These are phyloP conservation scores for Calonectria multiphialidica DNA, from an alignment of 2,329 filamentous ascomycete genomes.

Conservation along the genomic window DNA sequence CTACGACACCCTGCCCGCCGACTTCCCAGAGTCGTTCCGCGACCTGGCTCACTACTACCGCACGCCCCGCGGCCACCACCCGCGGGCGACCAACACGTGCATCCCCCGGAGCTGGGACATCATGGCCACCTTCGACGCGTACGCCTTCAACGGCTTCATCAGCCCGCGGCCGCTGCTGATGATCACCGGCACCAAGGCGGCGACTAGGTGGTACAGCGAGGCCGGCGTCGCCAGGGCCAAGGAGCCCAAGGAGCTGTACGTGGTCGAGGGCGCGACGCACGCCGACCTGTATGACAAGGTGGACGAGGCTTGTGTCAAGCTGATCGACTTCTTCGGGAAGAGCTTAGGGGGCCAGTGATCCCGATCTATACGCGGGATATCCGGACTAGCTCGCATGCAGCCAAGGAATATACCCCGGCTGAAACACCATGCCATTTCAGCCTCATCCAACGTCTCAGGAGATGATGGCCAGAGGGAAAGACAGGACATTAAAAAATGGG, in stretches of 20 bases:
- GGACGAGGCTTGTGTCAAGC: constrained; percentile 24
- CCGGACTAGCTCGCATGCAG: not conserved
- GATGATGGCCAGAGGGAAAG: not conserved
- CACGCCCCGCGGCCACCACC: constrained; percentile 23
- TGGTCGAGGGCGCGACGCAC: constrained; percentile 29
- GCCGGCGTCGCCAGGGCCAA: constrained; percentile 20
- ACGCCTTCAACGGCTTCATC: constrained; percentile 10
- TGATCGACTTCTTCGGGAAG: constrained; percentile 28
- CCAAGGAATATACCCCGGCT: not conserved
- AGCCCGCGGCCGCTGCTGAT: constrained; percentile 22
- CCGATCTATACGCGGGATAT: not conserved
- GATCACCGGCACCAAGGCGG: constrained; percentile 15
- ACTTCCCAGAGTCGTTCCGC: constrained; percentile 18
- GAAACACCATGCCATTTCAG: too few species aligned
- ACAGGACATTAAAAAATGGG: not conserved
- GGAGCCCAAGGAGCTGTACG: constrained; percentile 33
- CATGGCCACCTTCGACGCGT: constrained; percentile 16
- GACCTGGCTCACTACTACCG: constrained; percentile 27
- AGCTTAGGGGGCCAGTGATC: not conserved
- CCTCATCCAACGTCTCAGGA: not conserved
- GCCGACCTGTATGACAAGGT: constrained; percentile 32
- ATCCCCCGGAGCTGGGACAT: constrained; percentile 15
- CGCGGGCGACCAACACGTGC: not conserved
- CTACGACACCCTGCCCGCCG: constrained; percentile 9
- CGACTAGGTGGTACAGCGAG: constrained; percentile 17